Conservation (phyloP, 163 green algal genomes). For the Trebouxia gelatinosa region DNA sequence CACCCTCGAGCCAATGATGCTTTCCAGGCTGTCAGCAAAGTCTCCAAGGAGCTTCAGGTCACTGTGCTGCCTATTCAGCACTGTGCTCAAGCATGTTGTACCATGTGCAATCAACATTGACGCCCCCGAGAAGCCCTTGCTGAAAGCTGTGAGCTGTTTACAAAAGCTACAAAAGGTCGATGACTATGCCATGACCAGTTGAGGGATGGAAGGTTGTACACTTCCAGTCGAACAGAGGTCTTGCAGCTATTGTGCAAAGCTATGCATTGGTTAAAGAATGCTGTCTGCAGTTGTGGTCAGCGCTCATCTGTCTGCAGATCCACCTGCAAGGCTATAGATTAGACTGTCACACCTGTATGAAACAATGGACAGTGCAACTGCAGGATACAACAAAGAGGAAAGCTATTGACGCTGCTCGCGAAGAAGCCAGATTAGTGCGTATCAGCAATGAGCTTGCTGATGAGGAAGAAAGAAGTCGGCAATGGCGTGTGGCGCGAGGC, state of each 20-base stretch:
- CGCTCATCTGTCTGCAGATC: too few species aligned
- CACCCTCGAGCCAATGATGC: conserved; percentile 67
- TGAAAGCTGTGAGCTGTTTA: neutral
- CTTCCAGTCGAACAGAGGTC: neutral
- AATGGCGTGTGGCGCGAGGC: conserved; percentile 65
- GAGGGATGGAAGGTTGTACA: too few species aligned
- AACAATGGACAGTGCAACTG: too few species aligned
- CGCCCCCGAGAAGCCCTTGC: too few species aligned
- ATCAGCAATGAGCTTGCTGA: conserved; percentile 45
- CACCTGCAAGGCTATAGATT: too few species aligned
- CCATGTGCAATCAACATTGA: neutral
- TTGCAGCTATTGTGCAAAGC: neutral
- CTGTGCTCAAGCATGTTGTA: neutral
- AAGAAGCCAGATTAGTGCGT: conserved; percentile 58
- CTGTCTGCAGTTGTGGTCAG: too few species aligned
- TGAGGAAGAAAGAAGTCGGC: conserved; percentile 51
- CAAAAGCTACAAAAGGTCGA: too few species aligned
- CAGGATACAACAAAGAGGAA: conserved; percentile 56
- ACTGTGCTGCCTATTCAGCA: neutral
- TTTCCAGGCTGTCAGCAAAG: conserved; percentile 77
- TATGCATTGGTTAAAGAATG: neutral
- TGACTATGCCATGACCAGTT: too few species aligned
- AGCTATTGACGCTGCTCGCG: conserved; percentile 46
- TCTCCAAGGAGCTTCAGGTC: conserved; percentile 66
- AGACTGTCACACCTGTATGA: too few species aligned